Evolutionary conservation across 495 filamentous ascomycete genomes (phyloP), one percentile per base, ranked within the genome.

Genomic region (Penicillium herquei): DNA sequence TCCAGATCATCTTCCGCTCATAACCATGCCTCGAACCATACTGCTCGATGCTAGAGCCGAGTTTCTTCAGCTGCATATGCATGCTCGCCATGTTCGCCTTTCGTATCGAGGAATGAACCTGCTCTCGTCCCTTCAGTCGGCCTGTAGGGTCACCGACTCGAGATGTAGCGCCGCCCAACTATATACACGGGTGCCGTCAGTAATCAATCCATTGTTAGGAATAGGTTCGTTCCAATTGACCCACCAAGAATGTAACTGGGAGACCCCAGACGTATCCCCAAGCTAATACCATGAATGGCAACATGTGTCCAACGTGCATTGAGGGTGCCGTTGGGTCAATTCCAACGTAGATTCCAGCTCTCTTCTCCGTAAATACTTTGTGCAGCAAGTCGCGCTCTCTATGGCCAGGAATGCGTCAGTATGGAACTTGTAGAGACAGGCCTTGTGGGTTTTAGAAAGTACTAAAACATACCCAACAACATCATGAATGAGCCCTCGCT

Each of bases 321-420:
- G 92, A 96, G 26, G 83, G 80, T 3, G 93, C 95, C 0, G 95
- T 97, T 11, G 94, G 92, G 62, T 99, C 94, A 46, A 99, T 80
- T 54, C 94, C 94, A 39, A 88, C 87, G 65, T 99, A 99, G 48
- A 85, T 85, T 32, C 88, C 89, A 51, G 88, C 80, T 54, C 88
- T 78, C 64, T 86, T 87, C 35, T 77, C 68, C 7, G 80, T 86
- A 70, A 97, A 81, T 9, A 95, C 66, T 46, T 78, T 76, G 40
- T 90, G 79, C 33, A 98, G 78, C n/a, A 80, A 73, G 9, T 88
- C 79, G 17, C 86, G 81, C 64, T 75, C 78, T 17, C 80, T 86
- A 55, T 10, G 14, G 21, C 13, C 7, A n/a, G 7, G 10, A 17
- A 34, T 12, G 37, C 6, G 17, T 39, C 13, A 48, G 18, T 10